Conservation (phyloP, 768 basidiomycete species). For the Rhizopogon rudus region DNA sequence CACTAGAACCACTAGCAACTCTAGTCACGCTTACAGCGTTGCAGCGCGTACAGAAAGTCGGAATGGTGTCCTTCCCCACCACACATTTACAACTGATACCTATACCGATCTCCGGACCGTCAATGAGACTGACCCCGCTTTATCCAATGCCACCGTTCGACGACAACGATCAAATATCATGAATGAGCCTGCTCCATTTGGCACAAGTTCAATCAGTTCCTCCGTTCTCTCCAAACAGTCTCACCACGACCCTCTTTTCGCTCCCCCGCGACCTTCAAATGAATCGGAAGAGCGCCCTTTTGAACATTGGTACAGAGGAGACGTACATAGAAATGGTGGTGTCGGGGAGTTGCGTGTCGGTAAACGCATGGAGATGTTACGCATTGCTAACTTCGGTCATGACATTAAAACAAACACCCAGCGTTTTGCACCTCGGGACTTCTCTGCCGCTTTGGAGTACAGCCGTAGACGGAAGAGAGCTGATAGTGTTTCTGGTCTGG, state of each 20-base stretch:
- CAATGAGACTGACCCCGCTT: conserved; percentile 24
- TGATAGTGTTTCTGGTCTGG: conserved; percentile 56
- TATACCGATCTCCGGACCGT: conserved; percentile 26
- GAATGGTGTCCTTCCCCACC: conserved; percentile 25
- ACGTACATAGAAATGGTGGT: conserved; percentile 83
- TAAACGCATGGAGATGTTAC: conserved; percentile 76
- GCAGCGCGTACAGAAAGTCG: conserved; percentile 32
- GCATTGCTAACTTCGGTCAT: conserved; percentile 84
- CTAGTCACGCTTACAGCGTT: conserved; percentile 32
- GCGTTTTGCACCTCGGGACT: conserved; percentile 20
- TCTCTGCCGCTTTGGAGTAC: conserved; percentile 18
- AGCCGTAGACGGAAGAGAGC: conserved; percentile 49
- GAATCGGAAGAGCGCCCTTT: conserved; percentile 83
- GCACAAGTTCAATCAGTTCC: conserved; percentile 37
- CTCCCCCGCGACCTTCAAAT: conserved; percentile 49
- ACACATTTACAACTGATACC: conserved; percentile 22
- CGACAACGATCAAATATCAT: conserved; percentile 44
- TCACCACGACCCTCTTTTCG: conserved; percentile 28
- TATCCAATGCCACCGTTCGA: conserved; percentile 29
- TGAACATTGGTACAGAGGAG: conserved; percentile 89
- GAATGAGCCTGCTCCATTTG: conserved; percentile 63
- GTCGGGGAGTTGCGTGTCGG: conserved; percentile 79
- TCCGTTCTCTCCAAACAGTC: conserved; percentile 32
- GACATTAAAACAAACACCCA: conserved; percentile 33
- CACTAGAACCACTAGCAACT: conserved; percentile 34